Conservation (phyloP, 108 stramenopile species). For the Nitzschia putrida region DNA sequence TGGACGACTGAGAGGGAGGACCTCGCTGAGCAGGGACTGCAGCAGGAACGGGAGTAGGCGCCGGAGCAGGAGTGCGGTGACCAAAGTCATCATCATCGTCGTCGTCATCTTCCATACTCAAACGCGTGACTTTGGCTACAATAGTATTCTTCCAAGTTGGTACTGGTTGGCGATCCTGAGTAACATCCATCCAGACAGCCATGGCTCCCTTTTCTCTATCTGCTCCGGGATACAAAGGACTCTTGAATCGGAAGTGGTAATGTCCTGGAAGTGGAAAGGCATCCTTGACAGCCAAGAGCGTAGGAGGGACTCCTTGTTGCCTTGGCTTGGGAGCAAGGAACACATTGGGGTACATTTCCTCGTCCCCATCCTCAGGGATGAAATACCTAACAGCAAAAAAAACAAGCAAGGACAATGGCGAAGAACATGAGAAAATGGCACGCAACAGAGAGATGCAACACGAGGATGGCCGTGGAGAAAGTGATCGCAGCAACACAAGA, state of each 20-base stretch:
- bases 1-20: slow-evolving; percentile 25
- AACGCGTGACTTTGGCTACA: slow-evolving; percentile 79
- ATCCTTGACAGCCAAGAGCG: slow-evolving; percentile 76
- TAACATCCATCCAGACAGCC: slow-evolving; percentile 89
- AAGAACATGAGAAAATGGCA: neutral
- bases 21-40: slow-evolving; percentile 9
- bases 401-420: neutral
- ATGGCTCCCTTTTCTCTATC: slow-evolving; percentile 82
- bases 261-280: slow-evolving; percentile 91
- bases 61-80: neutral
- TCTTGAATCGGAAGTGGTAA: slow-evolving; percentile 97
- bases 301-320: slow-evolving; percentile 71
- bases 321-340: slow-evolving; percentile 85
- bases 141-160: slow-evolving; percentile 73
- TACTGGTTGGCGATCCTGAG: slow-evolving; percentile 71
- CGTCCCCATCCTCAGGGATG: slow-evolving; percentile 94
- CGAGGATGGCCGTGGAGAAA: neutral
- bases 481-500: neutral
- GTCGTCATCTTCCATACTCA: slow-evolving; percentile 67
- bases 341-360: slow-evolving; percentile 88
- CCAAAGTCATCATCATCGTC: slow-evolving; percentile 69
- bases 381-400: slow-evolving; percentile 81
- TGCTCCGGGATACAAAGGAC: slow-evolving; percentile 72
- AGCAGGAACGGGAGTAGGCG: slow-evolving; percentile 23
- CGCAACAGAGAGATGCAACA: neutral